Conservation (phyloP, 129 eudicot species). For the Arctium lappa region DNA sequence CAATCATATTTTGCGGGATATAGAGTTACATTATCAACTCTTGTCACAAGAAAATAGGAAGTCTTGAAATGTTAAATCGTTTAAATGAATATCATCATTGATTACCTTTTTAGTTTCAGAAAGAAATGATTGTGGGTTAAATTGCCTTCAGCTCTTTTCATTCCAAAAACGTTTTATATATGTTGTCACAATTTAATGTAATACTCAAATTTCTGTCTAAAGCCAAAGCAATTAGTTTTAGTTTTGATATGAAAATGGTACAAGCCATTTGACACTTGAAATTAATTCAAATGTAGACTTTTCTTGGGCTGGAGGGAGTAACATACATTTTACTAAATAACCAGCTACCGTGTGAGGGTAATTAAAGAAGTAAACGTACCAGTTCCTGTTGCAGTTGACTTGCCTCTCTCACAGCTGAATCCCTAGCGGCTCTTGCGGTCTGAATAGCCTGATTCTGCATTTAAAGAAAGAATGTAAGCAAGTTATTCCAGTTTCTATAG, state of each 20-base stretch:
- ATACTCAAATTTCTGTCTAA: not conserved
- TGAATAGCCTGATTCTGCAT: slow-evolving; percentile 48
- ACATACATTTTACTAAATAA: not conserved
- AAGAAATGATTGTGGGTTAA: not conserved
- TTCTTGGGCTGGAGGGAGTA: not conserved
- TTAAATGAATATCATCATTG: not conserved
- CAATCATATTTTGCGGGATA: not conserved
- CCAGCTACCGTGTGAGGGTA: not conserved
- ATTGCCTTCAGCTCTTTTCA: too few species aligned
- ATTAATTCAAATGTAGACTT: not conserved
- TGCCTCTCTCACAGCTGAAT: slow-evolving; percentile 67
- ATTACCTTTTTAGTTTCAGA: not conserved
- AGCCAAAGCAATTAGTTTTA: not conserved
- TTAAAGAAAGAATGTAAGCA: not conserved
- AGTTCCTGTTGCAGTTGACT: slow-evolving; percentile 67
- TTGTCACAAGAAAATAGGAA: not conserved
- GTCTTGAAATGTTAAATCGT: not conserved
- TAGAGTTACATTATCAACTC: not conserved
- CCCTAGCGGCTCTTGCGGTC: slow-evolving; percentile 64
- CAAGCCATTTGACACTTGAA: not conserved
- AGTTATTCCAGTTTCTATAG: not conserved
- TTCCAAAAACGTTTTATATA: not conserved
- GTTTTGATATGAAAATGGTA: not conserved
- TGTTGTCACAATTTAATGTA: not conserved
- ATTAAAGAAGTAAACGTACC: slow-evolving; percentile 33